These are phyloP conservation scores for Helminthosporium solani DNA, from an alignment of 2,329 filamentous ascomycete species.

Conservation along the genomic window DNA sequence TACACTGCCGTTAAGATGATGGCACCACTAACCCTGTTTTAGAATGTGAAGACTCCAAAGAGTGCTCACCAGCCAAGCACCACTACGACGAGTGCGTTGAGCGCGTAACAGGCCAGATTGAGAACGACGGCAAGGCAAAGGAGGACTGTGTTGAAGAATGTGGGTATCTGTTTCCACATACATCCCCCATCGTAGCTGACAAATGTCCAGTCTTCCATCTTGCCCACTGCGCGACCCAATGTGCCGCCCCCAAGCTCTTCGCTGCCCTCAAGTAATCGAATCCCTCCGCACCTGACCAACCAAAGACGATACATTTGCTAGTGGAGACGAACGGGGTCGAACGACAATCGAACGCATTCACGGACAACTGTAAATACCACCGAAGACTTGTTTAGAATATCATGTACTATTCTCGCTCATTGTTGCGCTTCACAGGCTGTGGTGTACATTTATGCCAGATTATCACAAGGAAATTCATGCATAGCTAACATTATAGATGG, in stretches of 20 bases:
- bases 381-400: constrained; percentile 40
- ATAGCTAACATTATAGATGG: not conserved
- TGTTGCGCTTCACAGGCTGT: not conserved
- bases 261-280: constrained; percentile 76
- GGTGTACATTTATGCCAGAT: not conserved
- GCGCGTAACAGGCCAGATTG: constrained; percentile 74
- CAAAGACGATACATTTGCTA: constrained; percentile 15
- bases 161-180: constrained; percentile 55
- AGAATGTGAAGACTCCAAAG: constrained; percentile 88
- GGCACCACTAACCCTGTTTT: constrained; percentile 28
- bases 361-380: constrained; percentile 39
- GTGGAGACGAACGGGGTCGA: constrained; percentile 21
- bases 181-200: constrained; percentile 9
- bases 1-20: constrained; percentile 5
- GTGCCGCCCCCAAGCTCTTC: constrained; percentile 96
- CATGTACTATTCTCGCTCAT: constrained; percentile 30
- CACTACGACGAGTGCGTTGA: constrained; percentile 98
- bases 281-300: constrained; percentile 8
- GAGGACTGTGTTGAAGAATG: constrained; percentile 99
- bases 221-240: constrained; percentile 88
- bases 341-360: constrained; percentile 26
- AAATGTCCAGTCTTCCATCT: constrained; percentile 87
- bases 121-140: constrained; percentile 70
- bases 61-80: constrained; percentile 88
- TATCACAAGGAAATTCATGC: not conserved